Conservation (phyloP, 768 basidiomycete genomes). For the Lactarius vividus region DNA sequence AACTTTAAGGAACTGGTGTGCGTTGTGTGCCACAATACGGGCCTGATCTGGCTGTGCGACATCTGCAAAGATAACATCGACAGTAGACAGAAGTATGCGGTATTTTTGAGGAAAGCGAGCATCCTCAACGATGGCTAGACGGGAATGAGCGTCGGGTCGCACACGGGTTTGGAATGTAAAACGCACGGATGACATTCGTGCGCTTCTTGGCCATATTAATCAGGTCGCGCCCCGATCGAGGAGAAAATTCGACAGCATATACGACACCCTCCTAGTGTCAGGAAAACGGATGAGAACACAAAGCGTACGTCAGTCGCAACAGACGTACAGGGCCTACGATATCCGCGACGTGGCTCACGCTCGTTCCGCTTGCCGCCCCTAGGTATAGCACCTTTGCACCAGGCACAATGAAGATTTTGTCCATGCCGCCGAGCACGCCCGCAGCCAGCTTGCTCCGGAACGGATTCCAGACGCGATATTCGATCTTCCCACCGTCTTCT, state of each 20-base stretch:
- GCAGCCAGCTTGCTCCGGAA: slow-evolving; percentile 97
- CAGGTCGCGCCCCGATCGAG: slow-evolving; percentile 93
- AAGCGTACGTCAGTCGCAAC: background rate
- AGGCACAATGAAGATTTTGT: slow-evolving; percentile 87
- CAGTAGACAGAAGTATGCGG: slow-evolving; percentile 92
- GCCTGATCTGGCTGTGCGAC: slow-evolving; percentile 99
- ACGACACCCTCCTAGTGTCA: slow-evolving; percentile 80
- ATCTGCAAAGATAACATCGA: slow-evolving; percentile 98
- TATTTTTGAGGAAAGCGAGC: slow-evolving; percentile 96
- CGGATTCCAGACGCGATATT: slow-evolving; percentile 99
- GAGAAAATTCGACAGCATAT: slow-evolving; percentile 98
- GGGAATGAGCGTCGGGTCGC: slow-evolving; percentile 1
- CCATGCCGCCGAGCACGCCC: slow-evolving; percentile 93
- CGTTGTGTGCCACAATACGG: slow-evolving; percentile 91
- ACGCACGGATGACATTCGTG: slow-evolving; percentile 96
- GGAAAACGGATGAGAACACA: slow-evolving; percentile 25
- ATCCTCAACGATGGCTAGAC: slow-evolving; percentile 90
- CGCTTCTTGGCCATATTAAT: slow-evolving; percentile 99
- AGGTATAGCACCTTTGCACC: slow-evolving; percentile 97
- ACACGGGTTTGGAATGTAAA: background rate
- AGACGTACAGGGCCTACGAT: slow-evolving; percentile 88
- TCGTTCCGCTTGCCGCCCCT: slow-evolving; percentile 96
- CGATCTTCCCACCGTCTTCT: slow-evolving; percentile 79
- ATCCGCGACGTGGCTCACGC: slow-evolving; percentile 98
- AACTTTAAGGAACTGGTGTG: slow-evolving; percentile 94